Conservation (phyloP, 345 rosid genomes). For the Sonneratia caseolaris region DNA sequence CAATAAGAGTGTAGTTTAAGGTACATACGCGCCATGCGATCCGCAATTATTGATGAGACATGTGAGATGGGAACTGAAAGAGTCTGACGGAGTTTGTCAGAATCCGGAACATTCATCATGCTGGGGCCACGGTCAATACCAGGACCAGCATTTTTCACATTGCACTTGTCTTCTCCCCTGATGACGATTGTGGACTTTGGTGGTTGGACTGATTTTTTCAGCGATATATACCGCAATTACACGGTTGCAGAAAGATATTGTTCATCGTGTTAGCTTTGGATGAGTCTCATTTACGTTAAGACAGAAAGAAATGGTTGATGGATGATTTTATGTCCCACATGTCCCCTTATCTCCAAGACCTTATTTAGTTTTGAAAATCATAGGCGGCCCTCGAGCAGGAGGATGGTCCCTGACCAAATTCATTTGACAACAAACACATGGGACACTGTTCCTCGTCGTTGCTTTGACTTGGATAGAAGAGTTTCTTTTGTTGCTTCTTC, state of each 20-base stretch:
- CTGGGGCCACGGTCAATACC: background rate
- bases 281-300: too few relatives aligned
- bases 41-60: background rate
- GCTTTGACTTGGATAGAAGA: background rate
- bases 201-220: too few relatives aligned
- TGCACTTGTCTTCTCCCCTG: too few relatives aligned
- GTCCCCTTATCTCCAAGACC: background rate
- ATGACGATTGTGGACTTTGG: too few relatives aligned
- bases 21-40: background rate
- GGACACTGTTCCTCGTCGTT: background rate
- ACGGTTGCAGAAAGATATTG: too few relatives aligned
- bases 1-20: background rate
- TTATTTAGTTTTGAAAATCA: background rate
- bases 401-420: constrained; percentile 10
- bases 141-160: too few relatives aligned
- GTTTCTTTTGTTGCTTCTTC: background rate
- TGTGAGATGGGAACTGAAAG: background rate
- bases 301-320: too few relatives aligned
- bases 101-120: background rate
- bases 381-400: background rate
- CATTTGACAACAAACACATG: background rate
- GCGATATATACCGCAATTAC: too few relatives aligned
- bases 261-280: too few relatives aligned
- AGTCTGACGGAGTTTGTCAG: background rate
- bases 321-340: background rate